phyloP scores from a whole-genome alignment of 2,329 filamentous ascomycete genomes.

The Diaporthe eres region DNA sequence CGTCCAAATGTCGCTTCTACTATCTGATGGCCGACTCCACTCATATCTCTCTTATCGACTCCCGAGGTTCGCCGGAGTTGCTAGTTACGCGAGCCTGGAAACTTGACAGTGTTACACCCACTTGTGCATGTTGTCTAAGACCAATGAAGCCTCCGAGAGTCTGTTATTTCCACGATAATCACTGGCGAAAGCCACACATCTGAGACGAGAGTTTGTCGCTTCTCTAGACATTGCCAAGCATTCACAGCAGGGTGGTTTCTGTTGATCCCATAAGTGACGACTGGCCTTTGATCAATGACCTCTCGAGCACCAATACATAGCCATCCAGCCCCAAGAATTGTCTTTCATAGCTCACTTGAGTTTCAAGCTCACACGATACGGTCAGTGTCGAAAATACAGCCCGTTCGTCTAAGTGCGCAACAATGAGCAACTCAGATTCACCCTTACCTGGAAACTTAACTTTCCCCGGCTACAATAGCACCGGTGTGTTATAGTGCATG shows the following conservation, averaged over 20 bases:
- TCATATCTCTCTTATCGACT: background rate
- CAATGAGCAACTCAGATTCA: slow-evolving; percentile 9
- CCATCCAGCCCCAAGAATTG: background rate
- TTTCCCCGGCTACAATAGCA: slow-evolving; percentile 23
- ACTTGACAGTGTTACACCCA: background rate
- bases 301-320: too few species aligned
- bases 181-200: background rate
- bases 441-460: background rate
- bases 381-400: background rate
- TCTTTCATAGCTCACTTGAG: too few species aligned
- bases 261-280: background rate
- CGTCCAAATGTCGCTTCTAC: slow-evolving; percentile 6
- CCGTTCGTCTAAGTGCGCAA: background rate
- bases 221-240: background rate
- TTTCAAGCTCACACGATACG: background rate
- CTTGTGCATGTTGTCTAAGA: background rate
- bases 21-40: background rate
- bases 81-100: background rate
- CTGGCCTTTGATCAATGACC: background rate
- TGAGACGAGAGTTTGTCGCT: background rate
- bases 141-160: background rate
- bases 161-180: background rate
- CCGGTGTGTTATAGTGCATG: background rate
- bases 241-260: background rate
- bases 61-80: background rate